These are phyloP conservation scores for Trypanosoma boissoni DNA, from an alignment of 208 protist genomes.

Conservation along the genomic window DNA sequence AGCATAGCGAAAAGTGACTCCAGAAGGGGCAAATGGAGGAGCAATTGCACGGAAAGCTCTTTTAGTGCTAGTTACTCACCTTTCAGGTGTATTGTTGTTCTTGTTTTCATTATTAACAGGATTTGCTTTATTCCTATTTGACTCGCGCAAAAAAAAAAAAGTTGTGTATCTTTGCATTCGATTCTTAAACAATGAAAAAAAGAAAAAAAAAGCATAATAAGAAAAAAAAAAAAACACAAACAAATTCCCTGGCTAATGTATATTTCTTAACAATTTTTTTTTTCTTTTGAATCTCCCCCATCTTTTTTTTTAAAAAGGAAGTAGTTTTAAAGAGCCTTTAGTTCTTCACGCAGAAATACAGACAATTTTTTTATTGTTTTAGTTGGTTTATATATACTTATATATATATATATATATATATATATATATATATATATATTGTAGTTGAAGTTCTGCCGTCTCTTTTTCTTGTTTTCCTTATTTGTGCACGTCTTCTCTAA, in stretches of 20 bases:
- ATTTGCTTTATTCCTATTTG: too few species aligned
- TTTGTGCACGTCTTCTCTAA: background rate
- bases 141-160: background rate
- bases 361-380: background rate
- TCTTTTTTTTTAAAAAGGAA: too few species aligned
- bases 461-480: background rate
- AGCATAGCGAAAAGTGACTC: constrained; percentile 28
- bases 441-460: constrained; percentile 11
- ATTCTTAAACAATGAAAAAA: background rate
- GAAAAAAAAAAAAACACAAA: too few species aligned
- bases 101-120: too few species aligned
- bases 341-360: too few species aligned
- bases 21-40: background rate
- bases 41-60: too few species aligned
- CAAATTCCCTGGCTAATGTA: background rate
- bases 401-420: background rate
- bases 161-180: background rate
- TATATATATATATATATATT: too few species aligned
- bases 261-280: background rate
- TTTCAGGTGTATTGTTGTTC: too few species aligned
- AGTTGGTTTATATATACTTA: background rate
- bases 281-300: background rate
- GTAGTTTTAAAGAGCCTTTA: too few species aligned
- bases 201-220: background rate
- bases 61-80: too few species aligned